Evolutionary conservation across 1,284 basidiomycete genomes (phyloP), one percentile per base, ranked within the genome.

Genomic region (Naganishia liquefaciens): DNA sequence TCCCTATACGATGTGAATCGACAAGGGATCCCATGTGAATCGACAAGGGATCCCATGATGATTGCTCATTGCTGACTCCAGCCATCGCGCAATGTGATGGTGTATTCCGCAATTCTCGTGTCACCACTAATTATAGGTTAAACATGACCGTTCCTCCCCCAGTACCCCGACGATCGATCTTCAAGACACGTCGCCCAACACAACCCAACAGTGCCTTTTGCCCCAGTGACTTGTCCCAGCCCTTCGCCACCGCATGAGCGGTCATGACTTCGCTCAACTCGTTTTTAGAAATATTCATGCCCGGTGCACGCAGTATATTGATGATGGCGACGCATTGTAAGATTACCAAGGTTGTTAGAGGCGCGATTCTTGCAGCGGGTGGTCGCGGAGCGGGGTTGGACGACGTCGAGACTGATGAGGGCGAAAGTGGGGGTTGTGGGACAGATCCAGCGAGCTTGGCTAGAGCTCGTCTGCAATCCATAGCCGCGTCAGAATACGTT

Each of bases 81-180:
- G 13, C 33, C 33, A 37, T 37, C 33, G 33, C 13, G 33, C 9
- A 37, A 37, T 37, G 7, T 37, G 33, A 37, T 37, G 9, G 13
- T 37, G 13, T 10, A 37, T 37, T 9, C 13, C 33, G 33, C 13
- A 7, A 37, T 37, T 13, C 9, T 13, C 10, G 9, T 10, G 33
- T 13, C 33, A 37, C 10, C 33, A 37, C 13, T 13, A 37, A 6
- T 44, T 54, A 63, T 23, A 67, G 10, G 54, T 70, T 67, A 66
- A 77, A 75, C 54, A 62, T 69, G n/a, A 77, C 60, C 52, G 62
- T 71, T 1, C 72, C 71, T 6, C 68, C 68, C 1, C 68, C 71
- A 15, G 71, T 71, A 5, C 67, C 70, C 23, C 71, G 68, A n/a
- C 74, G 64, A 67, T 76, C 75, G 54, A 78, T 75, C 63, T 63